Conservation (phyloP, 2,329 filamentous ascomycete species). For the Elsinoe fawcettii region DNA sequence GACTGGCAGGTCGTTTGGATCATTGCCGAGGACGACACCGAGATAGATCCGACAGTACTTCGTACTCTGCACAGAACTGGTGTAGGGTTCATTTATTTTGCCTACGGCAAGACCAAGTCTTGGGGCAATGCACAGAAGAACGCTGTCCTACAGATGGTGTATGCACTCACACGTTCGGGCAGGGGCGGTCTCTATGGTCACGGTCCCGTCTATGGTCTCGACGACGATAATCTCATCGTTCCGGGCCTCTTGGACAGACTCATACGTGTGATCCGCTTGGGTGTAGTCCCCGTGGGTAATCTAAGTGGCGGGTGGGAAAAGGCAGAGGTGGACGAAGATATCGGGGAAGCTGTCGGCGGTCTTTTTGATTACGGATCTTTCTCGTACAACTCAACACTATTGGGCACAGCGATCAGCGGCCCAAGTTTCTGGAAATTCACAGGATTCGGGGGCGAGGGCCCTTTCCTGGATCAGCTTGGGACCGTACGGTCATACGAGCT, state of each 20-base stretch:
- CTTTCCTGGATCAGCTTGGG: background rate
- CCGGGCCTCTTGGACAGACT: background rate
- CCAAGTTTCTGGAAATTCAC: background rate
- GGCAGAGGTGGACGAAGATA: background rate
- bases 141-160: background rate
- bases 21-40: background rate
- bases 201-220: background rate
- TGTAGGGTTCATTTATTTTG: background rate
- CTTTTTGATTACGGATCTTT: background rate
- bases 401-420: background rate
- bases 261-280: background rate
- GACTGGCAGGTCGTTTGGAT: constrained; percentile 1
- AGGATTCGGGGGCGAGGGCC: background rate
- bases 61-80: background rate
- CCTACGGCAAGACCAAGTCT: background rate
- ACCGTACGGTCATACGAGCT: background rate
- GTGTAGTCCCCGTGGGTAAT: background rate
- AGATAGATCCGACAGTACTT: background rate
- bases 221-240: background rate
- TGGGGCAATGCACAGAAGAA: constrained; percentile 4
- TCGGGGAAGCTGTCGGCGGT: background rate
- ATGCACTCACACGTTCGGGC: background rate
- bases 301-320: background rate
- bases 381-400: background rate
- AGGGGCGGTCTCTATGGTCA: background rate